Base-by-base conservation (phyloP, 805 yeast species). In the Myxozyma kluyveri region DNA sequence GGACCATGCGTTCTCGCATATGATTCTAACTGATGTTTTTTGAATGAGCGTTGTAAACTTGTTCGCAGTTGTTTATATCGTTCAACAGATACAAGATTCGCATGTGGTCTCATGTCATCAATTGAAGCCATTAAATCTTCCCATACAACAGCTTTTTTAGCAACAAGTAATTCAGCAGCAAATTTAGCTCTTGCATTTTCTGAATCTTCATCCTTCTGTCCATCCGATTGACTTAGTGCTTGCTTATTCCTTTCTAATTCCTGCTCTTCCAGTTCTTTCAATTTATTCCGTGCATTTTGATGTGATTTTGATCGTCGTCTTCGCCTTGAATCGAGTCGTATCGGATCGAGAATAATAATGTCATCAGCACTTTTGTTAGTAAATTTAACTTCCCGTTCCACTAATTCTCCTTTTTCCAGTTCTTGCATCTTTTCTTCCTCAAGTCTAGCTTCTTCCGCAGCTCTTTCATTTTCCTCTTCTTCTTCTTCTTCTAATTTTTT, bases 21-120 rank as follows among this genome's bases (percentile, higher is more conserved):
- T 17, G 33, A 38, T 6, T 33, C 29, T 2, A 52, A 21, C 35
- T 52, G 56, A 5, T 41, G 36, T 3, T 39, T 42, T n/a, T 43
- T 44, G 31, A 52, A 52, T 23, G 52, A 46, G n/a, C 21, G 35
- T n/a, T 21, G 19, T 24, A 52, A n/a, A 14, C 45, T 23, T n/a
- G 18, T 29, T 18, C 14, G 35, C 6, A 48, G n/a, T 35, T 52
- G 56, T 10, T 24, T 6, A 23, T 42, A 42, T 10, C 56, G 42
- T 17, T 39, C 42, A 14, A 18, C 17, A 18, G 52, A 47, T 17
- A 52, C 51, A 4, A 45, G 42, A n/a, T 45, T 50, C 29, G 47
- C 47, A 9, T 29, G 42, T 10, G 54, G 54, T 17, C 46, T 38
- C 32, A 44, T 23, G 14, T 27, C 39, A 14, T 50, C 47, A 24